These are phyloP conservation scores for Termitomyces heimii DNA, from an alignment of 768 basidiomycete genomes.

Conservation along the genomic window DNA sequence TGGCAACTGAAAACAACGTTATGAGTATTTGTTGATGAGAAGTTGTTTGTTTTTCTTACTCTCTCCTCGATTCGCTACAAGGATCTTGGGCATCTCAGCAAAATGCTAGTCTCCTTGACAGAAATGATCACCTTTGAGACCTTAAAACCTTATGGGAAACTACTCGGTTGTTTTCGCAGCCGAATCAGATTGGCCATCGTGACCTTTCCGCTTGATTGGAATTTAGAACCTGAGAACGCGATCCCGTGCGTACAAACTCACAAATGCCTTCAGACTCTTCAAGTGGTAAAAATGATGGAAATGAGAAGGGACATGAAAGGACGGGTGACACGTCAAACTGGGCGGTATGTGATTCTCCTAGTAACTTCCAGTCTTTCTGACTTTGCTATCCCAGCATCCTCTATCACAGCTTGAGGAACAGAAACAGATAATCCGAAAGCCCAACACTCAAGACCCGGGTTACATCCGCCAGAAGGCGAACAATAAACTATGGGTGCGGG, in stretches of 20 bases:
- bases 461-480: conserved; percentile 33
- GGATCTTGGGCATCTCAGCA: conserved; percentile 48
- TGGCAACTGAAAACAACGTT: conserved; percentile 54
- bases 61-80: conserved; percentile 75
- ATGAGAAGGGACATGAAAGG: neutral
- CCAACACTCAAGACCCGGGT: conserved; percentile 29
- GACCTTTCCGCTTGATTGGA: neutral
- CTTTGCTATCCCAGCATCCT: conserved; percentile 18
- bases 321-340: conserved; percentile 22
- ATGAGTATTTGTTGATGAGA: conserved; percentile 12
- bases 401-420: conserved; percentile 24
- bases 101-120: neutral
- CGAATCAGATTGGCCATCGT: conserved; percentile 3
- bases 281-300: neutral
- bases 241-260: conserved; percentile 16
- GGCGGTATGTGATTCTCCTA: conserved; percentile 19
- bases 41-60: conserved; percentile 31
- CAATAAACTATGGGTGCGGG: conserved; percentile 34
- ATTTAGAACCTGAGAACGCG: neutral
- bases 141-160: conserved; percentile 2
- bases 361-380: neutral
- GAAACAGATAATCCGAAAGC: conserved; percentile 23
- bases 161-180: conserved; percentile 27
- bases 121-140: neutral
- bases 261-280: conserved; percentile 17